Conservation (phyloP, 495 filamentous ascomycete species). For the Xanthoparmelia taractica region DNA sequence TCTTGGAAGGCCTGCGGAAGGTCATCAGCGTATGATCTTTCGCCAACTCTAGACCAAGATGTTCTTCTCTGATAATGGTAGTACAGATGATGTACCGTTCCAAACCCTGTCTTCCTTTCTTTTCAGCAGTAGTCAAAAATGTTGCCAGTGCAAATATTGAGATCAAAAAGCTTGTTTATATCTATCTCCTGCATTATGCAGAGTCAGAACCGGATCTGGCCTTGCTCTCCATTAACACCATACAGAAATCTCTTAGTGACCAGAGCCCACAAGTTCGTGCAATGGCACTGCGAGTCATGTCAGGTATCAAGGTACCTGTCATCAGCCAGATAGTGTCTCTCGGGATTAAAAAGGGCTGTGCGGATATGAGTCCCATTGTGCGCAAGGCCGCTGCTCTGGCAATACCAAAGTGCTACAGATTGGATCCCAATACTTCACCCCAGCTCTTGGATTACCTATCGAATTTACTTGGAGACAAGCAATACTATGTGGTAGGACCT, state of each 20-base stretch:
- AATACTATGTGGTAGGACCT: slow-evolving; percentile 90
- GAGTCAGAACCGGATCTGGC: slow-evolving; percentile 92
- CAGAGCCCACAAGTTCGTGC: slow-evolving; percentile 81
- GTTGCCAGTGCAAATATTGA: slow-evolving; percentile 84
- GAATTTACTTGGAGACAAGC: slow-evolving; percentile 73
- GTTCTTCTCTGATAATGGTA: slow-evolving; percentile 23
- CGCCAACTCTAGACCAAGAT: not conserved
- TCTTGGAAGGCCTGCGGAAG: slow-evolving; percentile 82
- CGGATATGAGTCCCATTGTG: slow-evolving; percentile 90
- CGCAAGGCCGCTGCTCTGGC: slow-evolving; percentile 86
- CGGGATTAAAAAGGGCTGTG: slow-evolving; percentile 83
- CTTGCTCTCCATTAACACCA: slow-evolving; percentile 93
- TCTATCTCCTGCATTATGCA: slow-evolving; percentile 92
- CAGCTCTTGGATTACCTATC: slow-evolving; percentile 74
- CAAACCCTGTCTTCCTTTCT: slow-evolving; percentile 75
- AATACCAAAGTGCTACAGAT: slow-evolving; percentile 95
- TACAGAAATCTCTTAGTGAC: slow-evolving; percentile 93
- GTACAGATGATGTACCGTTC: slow-evolving; percentile 84
- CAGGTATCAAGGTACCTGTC: slow-evolving; percentile 90
- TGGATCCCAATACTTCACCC: slow-evolving; percentile 79
- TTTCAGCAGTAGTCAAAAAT: slow-evolving; percentile 94
- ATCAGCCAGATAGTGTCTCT: slow-evolving; percentile 97
- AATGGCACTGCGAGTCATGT: slow-evolving; percentile 89
- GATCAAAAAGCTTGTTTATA: slow-evolving; percentile 96
- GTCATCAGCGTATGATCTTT: slow-evolving; percentile 68